Evolutionary conservation across 192 early-diverging fungal species (phyloP), one percentile per base, ranked within the genome.

Genomic region (Paraglomus occultum): DNA sequence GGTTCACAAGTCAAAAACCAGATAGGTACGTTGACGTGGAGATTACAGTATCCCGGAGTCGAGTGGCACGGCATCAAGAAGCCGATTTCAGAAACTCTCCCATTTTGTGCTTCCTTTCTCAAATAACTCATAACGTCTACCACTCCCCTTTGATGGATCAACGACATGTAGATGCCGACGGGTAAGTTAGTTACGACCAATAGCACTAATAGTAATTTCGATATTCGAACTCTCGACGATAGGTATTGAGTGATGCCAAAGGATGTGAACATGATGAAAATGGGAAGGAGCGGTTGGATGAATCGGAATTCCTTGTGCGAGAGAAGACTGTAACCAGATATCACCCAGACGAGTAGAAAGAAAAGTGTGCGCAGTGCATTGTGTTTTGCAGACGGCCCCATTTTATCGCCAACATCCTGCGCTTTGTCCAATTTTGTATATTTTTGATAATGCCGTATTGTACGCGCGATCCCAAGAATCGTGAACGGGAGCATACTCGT

Each of bases 61-160:
- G 95, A 99, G 73, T 99, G 95, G 64, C 97, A 99, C 7, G 97
- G 97, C 94, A 95, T 98, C 44, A 97, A 72, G 66, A 96, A 91
- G 2, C 89, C 82, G 10, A 95, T 78, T 17, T 80, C 77, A 23
- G 70, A 20, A 17, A 74, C 59, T 22, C 64, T 49, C 31, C 48
- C 53, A 48, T 57, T 68, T 46, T 58, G 23, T 10, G 72, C 72
- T 43, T 88, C 76, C 2, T 74, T 57, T 55, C 91, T 80, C 47
- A 99, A 63, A 77, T 87, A 94, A 2, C 68, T 44, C 82, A 94
- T 87, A 8, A 90, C 95, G 71, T 97, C 94, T 3, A 97, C 69
- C 1, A 96, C 94, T 8, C 97, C 97, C 15, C 95, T 84, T 76
- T 99, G 95, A 79, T 99, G 97, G 22, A 92, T 84, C 8, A 82